Evolutionary conservation across 208 protist species (phyloP), one percentile per base, ranked within the genome.

Genomic region (Acanthamoeba divionensis): DNA sequence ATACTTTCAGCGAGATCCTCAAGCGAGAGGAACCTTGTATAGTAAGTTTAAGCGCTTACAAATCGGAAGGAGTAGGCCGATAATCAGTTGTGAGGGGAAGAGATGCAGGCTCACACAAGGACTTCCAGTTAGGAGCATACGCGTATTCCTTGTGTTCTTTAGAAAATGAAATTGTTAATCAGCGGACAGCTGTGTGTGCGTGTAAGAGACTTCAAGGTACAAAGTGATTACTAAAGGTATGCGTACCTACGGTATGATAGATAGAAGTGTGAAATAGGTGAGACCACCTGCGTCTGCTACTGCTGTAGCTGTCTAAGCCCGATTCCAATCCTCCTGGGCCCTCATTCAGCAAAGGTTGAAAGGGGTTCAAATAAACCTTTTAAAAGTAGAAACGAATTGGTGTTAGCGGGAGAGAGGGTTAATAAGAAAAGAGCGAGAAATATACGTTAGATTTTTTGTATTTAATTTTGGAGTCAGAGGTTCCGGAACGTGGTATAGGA

Each of bases 21-120:
- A n/a, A n/a, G n/a, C n/a, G n/a, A n/a, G n/a, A n/a, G n/a, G n/a
- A n/a, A n/a, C n/a, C n/a, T n/a, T n/a, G n/a, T n/a, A n/a, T n/a
- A n/a, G n/a, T n/a, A n/a, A n/a, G n/a, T n/a, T n/a, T n/a, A n/a
- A n/a, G 67, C 12, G 47, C 29, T 36, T 75, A 44, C 54, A 94
- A 65, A 21, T 96, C 94, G 38, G 86, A 73, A 0, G 31, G n/a
- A 0, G 82, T 86, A n/a, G 94, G 94, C 21, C 92, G 93, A 36
- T 93, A 96, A 65, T 96, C 92, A 1, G 93, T 96, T 1, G 94
- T 96, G 8, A 96, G 88, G 26, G 94, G 94, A 26, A 95, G 50
- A 3, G 71, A 93, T 0, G 93, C 94, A 0, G 94, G 94, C 33
- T 91, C 85, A 73, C 91, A 94, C 1, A 96, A 36, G 13, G 91